phyloP scores from a whole-genome alignment of 306 rosid species.

The Medicago ruthenica region DNA sequence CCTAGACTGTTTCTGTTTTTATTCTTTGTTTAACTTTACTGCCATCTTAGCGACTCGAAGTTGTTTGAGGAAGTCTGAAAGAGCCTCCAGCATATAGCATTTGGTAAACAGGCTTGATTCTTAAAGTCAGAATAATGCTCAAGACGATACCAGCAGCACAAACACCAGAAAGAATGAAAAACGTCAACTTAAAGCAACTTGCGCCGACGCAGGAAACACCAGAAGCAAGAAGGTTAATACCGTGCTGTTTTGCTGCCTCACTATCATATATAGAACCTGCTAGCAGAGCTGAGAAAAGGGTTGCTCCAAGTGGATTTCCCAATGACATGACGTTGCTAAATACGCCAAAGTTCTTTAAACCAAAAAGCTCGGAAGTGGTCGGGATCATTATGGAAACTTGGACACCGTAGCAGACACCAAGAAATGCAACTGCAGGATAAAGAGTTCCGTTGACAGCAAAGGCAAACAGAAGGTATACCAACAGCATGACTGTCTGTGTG shows the following conservation, averaged over 20 bases:
- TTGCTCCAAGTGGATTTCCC: constrained; percentile 82
- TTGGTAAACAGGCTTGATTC: constrained; percentile 78
- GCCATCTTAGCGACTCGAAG: constrained; percentile 47
- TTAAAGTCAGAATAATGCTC: constrained; percentile 58
- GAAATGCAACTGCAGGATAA: constrained; percentile 62
- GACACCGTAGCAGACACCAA: constrained; percentile 72
- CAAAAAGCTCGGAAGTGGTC: constrained; percentile 80
- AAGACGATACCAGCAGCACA: constrained; percentile 63
- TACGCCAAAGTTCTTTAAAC: constrained; percentile 73
- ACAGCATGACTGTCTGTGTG: constrained; percentile 67
- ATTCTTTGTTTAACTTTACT: constrained; percentile 32
- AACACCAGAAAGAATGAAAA: constrained; percentile 60
- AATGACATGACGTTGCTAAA: constrained; percentile 61
- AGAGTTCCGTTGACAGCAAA: constrained; percentile 66
- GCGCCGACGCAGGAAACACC: constrained; percentile 66
- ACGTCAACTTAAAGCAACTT: constrained; percentile 70
- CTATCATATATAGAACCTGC: constrained; percentile 73
- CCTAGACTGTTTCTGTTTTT: neutral
- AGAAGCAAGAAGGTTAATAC: constrained; percentile 38
- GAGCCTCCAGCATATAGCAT: constrained; percentile 86
- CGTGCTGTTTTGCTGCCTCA: constrained; percentile 79
- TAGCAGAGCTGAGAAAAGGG: constrained; percentile 72
- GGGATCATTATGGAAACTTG: constrained; percentile 81
- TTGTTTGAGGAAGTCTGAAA: constrained; percentile 64
- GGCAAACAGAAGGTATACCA: constrained; percentile 71